Base-by-base conservation (phyloP, 257 asterid genomes). In the Haberlea rhodopensis region DNA sequence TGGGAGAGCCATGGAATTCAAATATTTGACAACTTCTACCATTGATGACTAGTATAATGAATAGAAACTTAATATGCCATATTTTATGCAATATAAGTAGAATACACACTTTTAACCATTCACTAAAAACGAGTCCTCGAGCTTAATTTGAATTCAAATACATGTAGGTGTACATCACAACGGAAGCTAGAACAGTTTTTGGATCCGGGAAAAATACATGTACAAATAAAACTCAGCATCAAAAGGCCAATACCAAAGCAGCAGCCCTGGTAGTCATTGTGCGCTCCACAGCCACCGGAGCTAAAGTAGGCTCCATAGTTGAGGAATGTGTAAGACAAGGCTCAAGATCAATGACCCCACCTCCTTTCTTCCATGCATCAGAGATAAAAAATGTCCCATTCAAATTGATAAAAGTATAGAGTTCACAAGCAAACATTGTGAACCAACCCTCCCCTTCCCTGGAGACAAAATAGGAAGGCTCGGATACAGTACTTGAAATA, bases 231-330 rank as follows among this genome's bases (percentile, higher is more conserved):
- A 52, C 9, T 70, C 40, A 52, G 37, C 59, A 25, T 54, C 28
- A 72, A 6, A 24, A 79, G 15, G 65, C 21, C 74, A 57, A 57
- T 87, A 94, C 99, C 95, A 90, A 87, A 77, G 99, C 96, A 65
- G 99, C 99, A 23, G 97, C 97, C 75, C 95, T 79, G 15, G 96
- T 90, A 66, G 99, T 94, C 96, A 94, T 94, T 60, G 95, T 94
- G 74, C 96, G 95, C 82, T 94, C 97, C 59, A 78, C 96, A 65
- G 96, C 88, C 61, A 87, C 97, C 8, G 99, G 99, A 72, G 97
- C 97, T 65, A 90, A 86, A 59, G 99, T 94, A 79, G 99, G 97
- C 83, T 94, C 97, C 89, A 94, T 76, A 28, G 96, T 85, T 65
- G 96, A 89, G 62, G 96, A 87, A 79, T 94, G 97, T 57, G 95